Evolutionary conservation across 73 alveolate species (phyloP).

Genomic region (Paramecium caudatum): DNA sequence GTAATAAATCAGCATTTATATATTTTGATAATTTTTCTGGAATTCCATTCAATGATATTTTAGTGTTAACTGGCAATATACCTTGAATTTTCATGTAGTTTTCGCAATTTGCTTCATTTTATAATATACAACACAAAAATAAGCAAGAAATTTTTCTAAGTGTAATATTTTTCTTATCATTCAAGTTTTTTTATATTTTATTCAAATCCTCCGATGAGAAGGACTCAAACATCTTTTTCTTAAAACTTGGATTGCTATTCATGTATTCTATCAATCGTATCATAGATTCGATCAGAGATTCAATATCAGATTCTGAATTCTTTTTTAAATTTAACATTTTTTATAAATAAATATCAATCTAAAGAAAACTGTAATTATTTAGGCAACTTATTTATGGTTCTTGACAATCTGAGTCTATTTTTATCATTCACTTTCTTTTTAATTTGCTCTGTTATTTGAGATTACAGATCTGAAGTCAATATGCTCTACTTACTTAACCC

Average conservation of each 20-base stretch:
- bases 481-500: too few relatives aligned
- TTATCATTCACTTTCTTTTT: not conserved
- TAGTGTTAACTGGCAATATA: conserved; percentile 25
- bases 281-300: conserved; percentile 66
- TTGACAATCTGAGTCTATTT: not conserved
- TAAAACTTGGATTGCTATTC: conserved; percentile 49
- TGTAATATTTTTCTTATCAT: conserved; percentile 40
- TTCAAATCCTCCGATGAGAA: conserved; percentile 39
- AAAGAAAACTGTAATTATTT: not conserved
- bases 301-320: conserved; percentile 39
- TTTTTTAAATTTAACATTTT: conserved; percentile 44
- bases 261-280: conserved; percentile 56
- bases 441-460: not conserved
- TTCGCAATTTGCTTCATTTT: conserved; percentile 55
- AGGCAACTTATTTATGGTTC: not conserved
- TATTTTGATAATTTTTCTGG: conserved; percentile 57
- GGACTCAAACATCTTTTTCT: conserved; percentile 49
- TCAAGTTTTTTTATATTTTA: conserved; percentile 46
- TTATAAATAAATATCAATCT: not conserved
- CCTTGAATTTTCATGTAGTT: not conserved
- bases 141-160: conserved; percentile 60
- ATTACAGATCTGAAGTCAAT: too few relatives aligned
- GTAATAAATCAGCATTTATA: not conserved
- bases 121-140: conserved; percentile 52
- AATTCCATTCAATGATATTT: conserved; percentile 16